Percentiles rank a stretch among this genome's conserved stretches.
phyloP scores from a whole-genome alignment of 495 filamentous ascomycete genomes.

The Xanthoparmelia taractica region DNA sequence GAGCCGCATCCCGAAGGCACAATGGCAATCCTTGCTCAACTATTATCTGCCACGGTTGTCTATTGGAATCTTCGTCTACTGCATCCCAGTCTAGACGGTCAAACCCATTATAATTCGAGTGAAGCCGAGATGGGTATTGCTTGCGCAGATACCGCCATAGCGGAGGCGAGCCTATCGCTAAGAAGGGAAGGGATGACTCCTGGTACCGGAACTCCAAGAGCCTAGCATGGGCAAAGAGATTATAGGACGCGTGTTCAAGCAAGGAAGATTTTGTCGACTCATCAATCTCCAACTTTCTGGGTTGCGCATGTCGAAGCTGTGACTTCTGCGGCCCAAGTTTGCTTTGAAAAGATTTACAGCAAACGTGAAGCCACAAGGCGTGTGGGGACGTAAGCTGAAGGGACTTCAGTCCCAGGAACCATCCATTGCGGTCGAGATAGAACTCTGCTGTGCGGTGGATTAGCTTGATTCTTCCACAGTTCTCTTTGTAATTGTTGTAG shows the following conservation, averaged over 20 bases:
- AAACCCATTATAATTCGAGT: no score
- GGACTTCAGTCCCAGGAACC: neutral
- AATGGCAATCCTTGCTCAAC: neutral
- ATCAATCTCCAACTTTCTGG: no score
- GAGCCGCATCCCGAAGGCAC: neutral
- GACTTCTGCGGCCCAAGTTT: neutral
- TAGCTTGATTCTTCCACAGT: neutral
- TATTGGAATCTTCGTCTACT: no score
- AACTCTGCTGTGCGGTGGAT: neutral
- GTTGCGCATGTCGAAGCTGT: no score
- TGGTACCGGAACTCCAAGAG: neutral
- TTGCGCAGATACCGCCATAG: neutral
- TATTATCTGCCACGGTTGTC: neutral
- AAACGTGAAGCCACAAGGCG: neutral
- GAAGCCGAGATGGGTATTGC: neutral
- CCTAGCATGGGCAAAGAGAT: neutral
- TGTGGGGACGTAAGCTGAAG: neutral
- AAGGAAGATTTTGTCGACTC: no score
- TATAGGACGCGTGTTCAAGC: neutral
- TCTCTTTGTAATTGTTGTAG: neutral
- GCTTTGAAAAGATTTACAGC: neutral
- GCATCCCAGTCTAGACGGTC: no score
- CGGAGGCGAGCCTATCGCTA: neutral
- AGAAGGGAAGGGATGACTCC: neutral
- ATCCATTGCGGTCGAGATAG: neutral